Evolutionary conservation across 73 alveolate species (phyloP), one percentile per base, ranked within the genome.

Genomic region (Symbiodinium natans): DNA sequence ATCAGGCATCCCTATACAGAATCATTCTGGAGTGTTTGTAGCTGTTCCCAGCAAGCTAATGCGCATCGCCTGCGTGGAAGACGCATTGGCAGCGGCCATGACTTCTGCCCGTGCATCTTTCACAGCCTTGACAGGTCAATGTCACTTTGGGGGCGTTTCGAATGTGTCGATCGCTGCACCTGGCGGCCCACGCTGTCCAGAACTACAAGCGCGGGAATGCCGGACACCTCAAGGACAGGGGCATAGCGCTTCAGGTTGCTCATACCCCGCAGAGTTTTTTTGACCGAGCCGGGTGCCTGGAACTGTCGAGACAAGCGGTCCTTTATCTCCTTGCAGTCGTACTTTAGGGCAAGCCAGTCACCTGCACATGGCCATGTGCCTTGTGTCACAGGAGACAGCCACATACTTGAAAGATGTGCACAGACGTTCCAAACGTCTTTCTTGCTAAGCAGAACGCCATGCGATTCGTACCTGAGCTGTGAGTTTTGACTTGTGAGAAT

Each of bases 321-420:
- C 85, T 77, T 80, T 48, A 92, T 71, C 73, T 92, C 98, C 3
- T 41, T 48, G 41, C 92, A 42, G 63, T 63, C 82, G 74, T 39
- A 92, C 25, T 74, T 80, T 92, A 92, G 63, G 46, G 86, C 98
- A 46, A 92, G 92, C 98, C 98, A 92, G 56, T 92, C 98, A 71
- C 97, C 95, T 88, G 34, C 31, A 40, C 90, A 40, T 19, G n/a
- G 92, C 43, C 42, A 83, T 27, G 92, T 9, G 0, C 21, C 77
- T 9, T 13, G 59, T 46, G 59, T 46, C 21, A 46, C 6, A 9
- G 59, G 13, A 46, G 59, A 46, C 59, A 6, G 13, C 21, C 21
- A 46, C 13, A 9, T 46, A 9, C 59, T 46, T n/a, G 59, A 13
- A 46, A 63, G 59, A 46, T 23, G 29, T 21, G 23, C 71, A 21